Conservation (phyloP, 148 eudicot genomes). For the Agrostemma githago region DNA sequence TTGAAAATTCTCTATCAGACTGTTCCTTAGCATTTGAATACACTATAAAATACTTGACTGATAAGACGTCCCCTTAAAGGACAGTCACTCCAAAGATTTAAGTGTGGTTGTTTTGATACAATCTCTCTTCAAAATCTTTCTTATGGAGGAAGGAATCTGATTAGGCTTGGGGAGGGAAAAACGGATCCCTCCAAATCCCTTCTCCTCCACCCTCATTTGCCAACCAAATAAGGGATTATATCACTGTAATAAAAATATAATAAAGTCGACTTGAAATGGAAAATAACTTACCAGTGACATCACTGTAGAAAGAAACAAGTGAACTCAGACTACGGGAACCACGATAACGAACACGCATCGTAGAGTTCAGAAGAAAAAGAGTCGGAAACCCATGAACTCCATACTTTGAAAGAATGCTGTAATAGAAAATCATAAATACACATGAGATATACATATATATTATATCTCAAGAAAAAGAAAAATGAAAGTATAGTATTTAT, state of each 20-base stretch:
- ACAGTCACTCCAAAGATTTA: not conserved
- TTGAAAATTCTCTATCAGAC: not conserved
- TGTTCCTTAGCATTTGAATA: not conserved
- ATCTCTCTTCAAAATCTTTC: too few species aligned
- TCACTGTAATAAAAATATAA: not conserved
- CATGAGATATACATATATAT: not conserved
- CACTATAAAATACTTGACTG: not conserved
- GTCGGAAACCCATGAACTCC: slow-evolving; percentile 97
- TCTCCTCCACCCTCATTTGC: too few species aligned
- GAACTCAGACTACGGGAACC: slow-evolving; percentile 77
- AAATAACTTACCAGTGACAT: slow-evolving; percentile 54
- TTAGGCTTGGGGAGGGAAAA: too few species aligned
- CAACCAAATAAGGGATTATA: not conserved
- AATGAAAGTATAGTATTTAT: not conserved
- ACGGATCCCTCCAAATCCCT: too few species aligned
- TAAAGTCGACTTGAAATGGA: not conserved
- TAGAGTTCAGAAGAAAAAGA: slow-evolving; percentile 78
- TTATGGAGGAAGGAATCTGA: too few species aligned
- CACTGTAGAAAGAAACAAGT: slow-evolving; percentile 63
- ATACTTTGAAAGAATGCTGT: slow-evolving; percentile 87
- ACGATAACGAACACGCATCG: slow-evolving; percentile 74
- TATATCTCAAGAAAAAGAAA: too few species aligned
- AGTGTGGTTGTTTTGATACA: too few species aligned
- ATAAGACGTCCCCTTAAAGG: not conserved
- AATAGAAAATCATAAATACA: slow-evolving; percentile 17